Percentiles rank a stretch among this genome's conserved stretches.
Evolutionary conservation across 1,284 basidiomycete species (phyloP).

Genomic region (Hymenochaete sp.): DNA sequence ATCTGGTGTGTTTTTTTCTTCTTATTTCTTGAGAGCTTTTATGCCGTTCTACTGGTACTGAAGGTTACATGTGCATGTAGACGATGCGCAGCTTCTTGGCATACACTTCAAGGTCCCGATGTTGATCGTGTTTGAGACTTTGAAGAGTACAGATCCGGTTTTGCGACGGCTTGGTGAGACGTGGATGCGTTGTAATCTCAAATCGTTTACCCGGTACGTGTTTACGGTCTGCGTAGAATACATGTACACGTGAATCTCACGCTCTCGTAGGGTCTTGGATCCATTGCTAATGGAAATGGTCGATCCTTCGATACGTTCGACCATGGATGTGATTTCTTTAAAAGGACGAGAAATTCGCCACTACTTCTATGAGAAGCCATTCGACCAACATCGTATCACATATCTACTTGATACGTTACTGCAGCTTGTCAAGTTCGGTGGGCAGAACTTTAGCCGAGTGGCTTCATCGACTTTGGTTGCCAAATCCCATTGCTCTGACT

Average conservation of each 20-base stretch:
- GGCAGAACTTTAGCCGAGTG: slow-evolving; percentile 74
- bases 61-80: slow-evolving; percentile 31
- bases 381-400: slow-evolving; percentile 67
- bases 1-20: slow-evolving; percentile 48
- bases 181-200: slow-evolving; percentile 92
- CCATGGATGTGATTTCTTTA: slow-evolving; percentile 43
- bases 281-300: slow-evolving; percentile 76
- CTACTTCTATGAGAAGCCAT: slow-evolving; percentile 62
- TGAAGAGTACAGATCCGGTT: slow-evolving; percentile 68
- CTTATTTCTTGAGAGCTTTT: not conserved
- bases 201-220: slow-evolving; percentile 85
- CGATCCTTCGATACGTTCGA: slow-evolving; percentile 51
- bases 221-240: slow-evolving; percentile 1
- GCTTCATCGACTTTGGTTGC: slow-evolving; percentile 52
- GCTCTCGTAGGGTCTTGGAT: slow-evolving; percentile 61
- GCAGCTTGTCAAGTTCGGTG: slow-evolving; percentile 78
- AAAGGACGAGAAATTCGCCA: slow-evolving; percentile 58
- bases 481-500: slow-evolving; percentile 49
- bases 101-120: slow-evolving; percentile 78
- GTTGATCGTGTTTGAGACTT: slow-evolving; percentile 78
- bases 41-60: not conserved
- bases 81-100: slow-evolving; percentile 75
- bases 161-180: slow-evolving; percentile 78
- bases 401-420: slow-evolving; percentile 72
- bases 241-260: slow-evolving; percentile 9